Percentiles rank a stretch among this genome's conserved stretches.
Conservation (phyloP, 75 land plant species). For the Pseudotsuga menziesii region DNA sequence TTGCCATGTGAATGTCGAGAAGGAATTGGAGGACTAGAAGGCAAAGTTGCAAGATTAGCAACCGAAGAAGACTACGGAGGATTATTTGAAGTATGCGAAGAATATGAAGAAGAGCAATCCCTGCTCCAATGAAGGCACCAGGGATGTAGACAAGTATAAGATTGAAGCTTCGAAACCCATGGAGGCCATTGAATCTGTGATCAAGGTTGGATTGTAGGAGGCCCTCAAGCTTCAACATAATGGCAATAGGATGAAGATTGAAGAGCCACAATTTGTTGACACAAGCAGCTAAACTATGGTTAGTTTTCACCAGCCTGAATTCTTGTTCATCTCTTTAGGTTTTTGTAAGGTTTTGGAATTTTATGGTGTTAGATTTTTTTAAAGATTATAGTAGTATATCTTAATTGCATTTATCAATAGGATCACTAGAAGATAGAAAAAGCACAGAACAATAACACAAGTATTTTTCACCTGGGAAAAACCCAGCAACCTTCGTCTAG, state of each 20-base stretch:
- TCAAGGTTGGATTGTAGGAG: conserved; percentile 12
- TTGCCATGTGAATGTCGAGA: conserved; percentile 96
- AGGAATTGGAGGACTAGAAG: conserved; percentile 89
- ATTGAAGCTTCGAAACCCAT: conserved; percentile 46
- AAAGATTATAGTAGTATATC: too few species aligned
- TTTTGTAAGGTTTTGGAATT: neutral
- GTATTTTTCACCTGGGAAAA: too few species aligned
- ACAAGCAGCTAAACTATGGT: conserved; percentile 11
- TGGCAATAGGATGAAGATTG: conserved; percentile 17
- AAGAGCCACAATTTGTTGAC: neutral
- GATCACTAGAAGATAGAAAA: too few species aligned
- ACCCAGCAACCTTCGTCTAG: too few species aligned
- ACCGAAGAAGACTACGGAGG: conserved; percentile 77
- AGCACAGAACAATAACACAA: too few species aligned
- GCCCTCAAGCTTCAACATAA: conserved; percentile 3
- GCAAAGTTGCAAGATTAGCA: conserved; percentile 71
- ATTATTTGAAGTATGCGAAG: conserved; percentile 77
- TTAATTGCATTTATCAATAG: too few species aligned
- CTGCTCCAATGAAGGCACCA: conserved; percentile 17
- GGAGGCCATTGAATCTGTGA: conserved; percentile 50
- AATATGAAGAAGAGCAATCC: conserved; percentile 30
- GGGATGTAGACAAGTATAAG: conserved; percentile 68
- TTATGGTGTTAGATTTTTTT: too few species aligned
- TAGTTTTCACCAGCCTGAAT: neutral
- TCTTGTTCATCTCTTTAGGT: neutral